phyloP scores from a whole-genome alignment of 441 rosid species.

The Theobroma grandiflorum region DNA sequence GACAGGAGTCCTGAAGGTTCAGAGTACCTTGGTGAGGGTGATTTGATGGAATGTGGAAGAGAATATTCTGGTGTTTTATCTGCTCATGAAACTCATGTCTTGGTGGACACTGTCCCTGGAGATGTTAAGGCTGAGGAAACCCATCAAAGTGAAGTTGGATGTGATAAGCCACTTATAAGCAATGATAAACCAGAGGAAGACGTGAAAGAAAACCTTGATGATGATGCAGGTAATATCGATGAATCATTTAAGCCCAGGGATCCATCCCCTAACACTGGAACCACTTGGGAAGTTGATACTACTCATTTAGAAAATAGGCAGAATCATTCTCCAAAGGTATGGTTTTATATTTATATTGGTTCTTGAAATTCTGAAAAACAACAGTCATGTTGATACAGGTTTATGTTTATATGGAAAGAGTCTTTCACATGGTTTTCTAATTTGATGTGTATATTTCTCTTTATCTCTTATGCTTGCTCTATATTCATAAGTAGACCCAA shows the following conservation, averaged over 20 bases:
- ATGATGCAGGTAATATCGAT: constrained; percentile 28
- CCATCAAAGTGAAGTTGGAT: constrained; percentile 36
- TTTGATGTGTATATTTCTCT: not conserved
- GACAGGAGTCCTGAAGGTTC: constrained; percentile 59
- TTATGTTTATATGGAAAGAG: too few species aligned
- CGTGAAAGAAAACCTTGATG: constrained; percentile 27
- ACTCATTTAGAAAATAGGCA: constrained; percentile 17
- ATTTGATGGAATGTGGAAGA: constrained; percentile 36
- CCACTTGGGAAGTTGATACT: constrained; percentile 26
- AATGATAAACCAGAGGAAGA: constrained; percentile 28
- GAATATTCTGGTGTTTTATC: constrained; percentile 34
- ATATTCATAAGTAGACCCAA: not conserved
- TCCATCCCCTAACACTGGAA: constrained; percentile 23
- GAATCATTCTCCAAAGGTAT: constrained; percentile 49
- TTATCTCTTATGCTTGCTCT: not conserved
- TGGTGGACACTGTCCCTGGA: constrained; percentile 29
- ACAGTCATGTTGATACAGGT: not conserved
- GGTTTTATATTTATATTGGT: constrained; percentile 14
- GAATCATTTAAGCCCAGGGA: constrained; percentile 32
- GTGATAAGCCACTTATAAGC: constrained; percentile 22
- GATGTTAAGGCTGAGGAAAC: constrained; percentile 36
- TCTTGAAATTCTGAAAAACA: constrained; percentile 6
- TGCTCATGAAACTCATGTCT: constrained; percentile 40
- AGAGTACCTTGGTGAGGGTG: constrained; percentile 38
- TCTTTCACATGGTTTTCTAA: not conserved